Percentiles rank a stretch among this genome's conserved stretches.
phyloP scores from a whole-genome alignment of 78 protist species.

The slime mould (Dictyostelium discoideum) region DNA sequence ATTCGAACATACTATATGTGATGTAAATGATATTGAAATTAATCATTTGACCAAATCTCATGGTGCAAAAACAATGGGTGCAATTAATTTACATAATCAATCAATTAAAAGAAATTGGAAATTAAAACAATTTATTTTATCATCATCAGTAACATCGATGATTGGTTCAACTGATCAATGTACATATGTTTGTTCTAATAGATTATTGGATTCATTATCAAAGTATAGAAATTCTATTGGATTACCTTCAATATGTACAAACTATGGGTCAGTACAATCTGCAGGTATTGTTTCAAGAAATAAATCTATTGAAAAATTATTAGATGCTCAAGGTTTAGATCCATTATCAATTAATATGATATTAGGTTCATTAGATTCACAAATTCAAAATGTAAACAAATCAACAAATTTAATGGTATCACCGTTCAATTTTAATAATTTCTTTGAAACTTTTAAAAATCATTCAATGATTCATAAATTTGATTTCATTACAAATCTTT shows the following conservation, averaged over 20 bases:
- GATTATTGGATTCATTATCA: conserved; percentile 75
- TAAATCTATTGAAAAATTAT: not conserved
- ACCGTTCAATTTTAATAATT: not conserved
- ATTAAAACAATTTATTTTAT: conserved; percentile 38
- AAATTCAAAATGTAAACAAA: not conserved
- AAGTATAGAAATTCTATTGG: conserved; percentile 48
- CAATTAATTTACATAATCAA: conserved; percentile 57
- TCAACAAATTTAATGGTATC: not conserved
- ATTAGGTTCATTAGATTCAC: not conserved
- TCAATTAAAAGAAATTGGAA: conserved; percentile 1
- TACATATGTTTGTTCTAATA: conserved; percentile 85
- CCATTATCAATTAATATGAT: not conserved
- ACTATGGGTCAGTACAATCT: conserved; percentile 62
- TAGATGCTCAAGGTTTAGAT: not conserved
- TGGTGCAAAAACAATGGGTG: conserved; percentile 80
- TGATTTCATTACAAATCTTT: not conserved
- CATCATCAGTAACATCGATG: conserved; percentile 44
- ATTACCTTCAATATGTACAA: conserved; percentile 19
- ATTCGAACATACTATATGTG: not conserved
- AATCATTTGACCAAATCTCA: not conserved
- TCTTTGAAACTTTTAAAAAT: not conserved
- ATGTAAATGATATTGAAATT: not conserved
- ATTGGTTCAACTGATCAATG: conserved; percentile 73
- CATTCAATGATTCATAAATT: not conserved
- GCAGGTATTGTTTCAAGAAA: conserved; percentile 36